Conservation (phyloP, 2,329 filamentous ascomycete species). For the Ceratocystiopsis minuta region DNA sequence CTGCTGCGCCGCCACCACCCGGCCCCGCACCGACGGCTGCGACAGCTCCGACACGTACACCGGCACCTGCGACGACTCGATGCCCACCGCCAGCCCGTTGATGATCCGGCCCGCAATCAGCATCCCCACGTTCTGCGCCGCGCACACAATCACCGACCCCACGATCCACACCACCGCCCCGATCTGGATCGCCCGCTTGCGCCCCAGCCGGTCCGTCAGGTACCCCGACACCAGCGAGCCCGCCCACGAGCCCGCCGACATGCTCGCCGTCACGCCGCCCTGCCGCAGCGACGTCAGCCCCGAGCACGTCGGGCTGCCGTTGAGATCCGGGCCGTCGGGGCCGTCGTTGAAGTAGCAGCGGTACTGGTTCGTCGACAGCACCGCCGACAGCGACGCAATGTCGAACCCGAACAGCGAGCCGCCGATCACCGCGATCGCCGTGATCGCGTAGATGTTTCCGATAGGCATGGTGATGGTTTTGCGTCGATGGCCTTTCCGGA, state of each 20-base stretch:
- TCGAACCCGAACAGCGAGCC: constrained; percentile 24
- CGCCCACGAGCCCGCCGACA: constrained; percentile 53
- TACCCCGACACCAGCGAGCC: constrained; percentile 43
- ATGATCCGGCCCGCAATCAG: constrained; percentile 51
- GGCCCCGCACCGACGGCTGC: constrained; percentile 26
- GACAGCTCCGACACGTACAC: constrained; percentile 52
- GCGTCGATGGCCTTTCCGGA: no score
- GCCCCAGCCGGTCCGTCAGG: constrained; percentile 34
- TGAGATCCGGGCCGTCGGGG: constrained; percentile 10
- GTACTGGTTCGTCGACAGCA: constrained; percentile 23
- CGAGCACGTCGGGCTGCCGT: not conserved
- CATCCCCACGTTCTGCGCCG: constrained; percentile 31
- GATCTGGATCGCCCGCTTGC: constrained; percentile 30
- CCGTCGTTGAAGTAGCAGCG: constrained; percentile 25
- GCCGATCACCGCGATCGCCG: constrained; percentile 25
- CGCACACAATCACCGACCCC: constrained; percentile 27
- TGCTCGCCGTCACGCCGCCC: constrained; percentile 50
- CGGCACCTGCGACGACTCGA: constrained; percentile 53
- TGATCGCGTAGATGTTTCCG: constrained; percentile 25
- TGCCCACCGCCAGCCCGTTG: constrained; percentile 54
- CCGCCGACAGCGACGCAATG: constrained; percentile 27
- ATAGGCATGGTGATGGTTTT: not conserved
- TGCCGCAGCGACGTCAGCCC: constrained; percentile 15
- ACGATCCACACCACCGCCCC: constrained; percentile 31
- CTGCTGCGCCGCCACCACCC: constrained; percentile 26